A percentile compares a stretch with the other conserved stretches of the same genome.
Conservation (phyloP, 345 rosid species). For the Lepidium sativum region DNA sequence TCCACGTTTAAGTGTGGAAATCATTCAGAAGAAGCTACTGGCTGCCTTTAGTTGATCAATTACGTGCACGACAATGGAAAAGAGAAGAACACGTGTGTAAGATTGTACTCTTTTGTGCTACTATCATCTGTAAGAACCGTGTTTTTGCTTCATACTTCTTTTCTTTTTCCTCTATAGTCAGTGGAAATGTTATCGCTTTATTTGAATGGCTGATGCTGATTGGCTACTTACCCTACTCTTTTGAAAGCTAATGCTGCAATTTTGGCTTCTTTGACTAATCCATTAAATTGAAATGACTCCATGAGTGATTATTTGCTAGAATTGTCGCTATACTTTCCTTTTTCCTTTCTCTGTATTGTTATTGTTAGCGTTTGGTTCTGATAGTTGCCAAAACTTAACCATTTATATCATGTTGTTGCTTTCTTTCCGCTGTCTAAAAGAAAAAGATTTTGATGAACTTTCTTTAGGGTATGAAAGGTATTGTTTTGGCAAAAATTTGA, state of each 20-base stretch:
- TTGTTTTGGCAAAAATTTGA: constrained; percentile 1
- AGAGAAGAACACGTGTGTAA: background rate
- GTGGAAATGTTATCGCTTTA: constrained; percentile 3
- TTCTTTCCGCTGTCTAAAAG: background rate
- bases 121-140: constrained; percentile 11
- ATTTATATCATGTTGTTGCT: constrained; percentile 1
- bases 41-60: constrained; percentile 45
- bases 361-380: constrained; percentile 20
- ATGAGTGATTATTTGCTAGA: constrained; percentile 8
- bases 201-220: constrained; percentile 3
- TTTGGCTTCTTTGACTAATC: constrained; percentile 31
- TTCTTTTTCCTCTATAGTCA: background rate
- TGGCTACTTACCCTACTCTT: background rate
- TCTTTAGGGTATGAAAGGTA: background rate
- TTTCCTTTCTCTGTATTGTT: constrained; percentile 9
- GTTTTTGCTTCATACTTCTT: background rate
- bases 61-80: background rate
- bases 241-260: constrained; percentile 16
- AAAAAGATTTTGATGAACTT: constrained; percentile 2
- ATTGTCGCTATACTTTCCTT: constrained; percentile 7
- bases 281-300: constrained; percentile 16
- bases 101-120: background rate
- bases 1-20: constrained; percentile 63
- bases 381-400: constrained; percentile 12
- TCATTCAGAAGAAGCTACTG: constrained; percentile 66